Evolutionary conservation across 805 yeast species (phyloP).

Genomic region (Candida rishiriensis): DNA sequence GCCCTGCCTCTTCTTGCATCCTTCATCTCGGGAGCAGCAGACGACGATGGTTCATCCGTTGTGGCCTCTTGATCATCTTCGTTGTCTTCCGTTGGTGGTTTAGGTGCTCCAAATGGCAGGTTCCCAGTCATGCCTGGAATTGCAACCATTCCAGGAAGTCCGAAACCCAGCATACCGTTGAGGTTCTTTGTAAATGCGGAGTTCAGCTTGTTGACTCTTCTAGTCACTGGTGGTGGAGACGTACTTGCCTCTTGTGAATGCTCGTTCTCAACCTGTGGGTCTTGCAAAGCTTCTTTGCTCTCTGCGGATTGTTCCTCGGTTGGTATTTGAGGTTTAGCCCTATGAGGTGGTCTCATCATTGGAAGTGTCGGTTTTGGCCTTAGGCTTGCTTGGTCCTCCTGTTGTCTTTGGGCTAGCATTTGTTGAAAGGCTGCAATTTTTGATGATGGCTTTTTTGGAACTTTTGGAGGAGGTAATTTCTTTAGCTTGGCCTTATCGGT

Average conservation of each 20-base stretch:
- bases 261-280: not conserved
- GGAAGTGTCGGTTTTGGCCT: constrained; percentile 21
- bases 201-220: constrained; percentile 20
- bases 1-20: constrained; percentile 51
- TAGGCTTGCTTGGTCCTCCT: constrained; percentile 27
- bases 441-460: constrained; percentile 74
- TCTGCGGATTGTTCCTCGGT: constrained; percentile 1
- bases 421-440: constrained; percentile 80
- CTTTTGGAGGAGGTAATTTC: constrained; percentile 51
- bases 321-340: constrained; percentile 15
- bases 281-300: not conserved
- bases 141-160: constrained; percentile 47
- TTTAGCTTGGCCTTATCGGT: not conserved
- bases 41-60: not conserved
- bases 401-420: constrained; percentile 55
- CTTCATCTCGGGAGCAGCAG: constrained; percentile 9
- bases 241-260: not conserved
- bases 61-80: constrained; percentile 11
- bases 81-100: not conserved
- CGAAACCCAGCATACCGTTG: constrained; percentile 51
- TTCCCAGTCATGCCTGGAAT: constrained; percentile 44
- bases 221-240: not conserved
- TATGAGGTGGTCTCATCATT: constrained; percentile 15
- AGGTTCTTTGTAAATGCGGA: constrained; percentile 53
- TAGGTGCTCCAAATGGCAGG: constrained; percentile 14